Conservation (phyloP, 2,329 filamentous ascomycete species). For the Iodosphaeria phyllophila region DNA sequence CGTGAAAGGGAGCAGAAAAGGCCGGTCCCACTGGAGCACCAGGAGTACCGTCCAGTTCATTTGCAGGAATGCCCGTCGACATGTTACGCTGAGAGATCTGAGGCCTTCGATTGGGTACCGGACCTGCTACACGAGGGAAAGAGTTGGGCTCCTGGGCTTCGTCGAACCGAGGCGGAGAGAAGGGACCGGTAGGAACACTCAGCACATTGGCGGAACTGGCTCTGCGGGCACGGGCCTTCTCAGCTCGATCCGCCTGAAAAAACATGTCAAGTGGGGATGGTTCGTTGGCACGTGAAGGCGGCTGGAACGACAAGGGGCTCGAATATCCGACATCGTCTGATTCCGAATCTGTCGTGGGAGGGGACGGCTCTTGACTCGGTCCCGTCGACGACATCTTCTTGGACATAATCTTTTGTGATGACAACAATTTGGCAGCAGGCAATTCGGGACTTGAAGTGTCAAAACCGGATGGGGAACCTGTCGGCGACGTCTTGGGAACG, state of each 20-base stretch:
- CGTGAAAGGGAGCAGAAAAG: conserved; percentile 47
- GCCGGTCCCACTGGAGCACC: conserved; percentile 40
- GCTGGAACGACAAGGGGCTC: conserved; percentile 16
- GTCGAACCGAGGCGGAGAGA: conserved; percentile 26
- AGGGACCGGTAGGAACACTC: conserved; percentile 18
- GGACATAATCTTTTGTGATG: too few species aligned
- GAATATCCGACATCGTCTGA: conserved; percentile 25
- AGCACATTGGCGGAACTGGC: conserved; percentile 28
- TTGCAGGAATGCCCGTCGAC: conserved; percentile 39
- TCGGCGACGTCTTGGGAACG: conserved; percentile 18
- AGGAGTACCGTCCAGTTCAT: conserved; percentile 47
- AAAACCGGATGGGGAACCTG: too few species aligned
- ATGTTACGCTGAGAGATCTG: conserved; percentile 23
- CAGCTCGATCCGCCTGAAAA: conserved; percentile 71
- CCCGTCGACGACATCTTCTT: conserved; percentile 20
- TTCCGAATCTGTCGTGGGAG: conserved; percentile 32
- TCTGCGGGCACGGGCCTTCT: conserved; percentile 43
- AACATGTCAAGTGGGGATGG: conserved; percentile 78
- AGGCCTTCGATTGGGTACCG: conserved; percentile 10
- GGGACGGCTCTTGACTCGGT: conserved; percentile 25
- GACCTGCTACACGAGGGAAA: conserved; percentile 14
- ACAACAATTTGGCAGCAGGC: conserved; percentile 15
- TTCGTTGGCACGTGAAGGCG: conserved; percentile 13
- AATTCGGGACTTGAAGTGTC: conserved; percentile 46
- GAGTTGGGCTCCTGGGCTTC: conserved; percentile 16